Conservation (phyloP, 306 rosid species). For the Vigna mungo region DNA sequence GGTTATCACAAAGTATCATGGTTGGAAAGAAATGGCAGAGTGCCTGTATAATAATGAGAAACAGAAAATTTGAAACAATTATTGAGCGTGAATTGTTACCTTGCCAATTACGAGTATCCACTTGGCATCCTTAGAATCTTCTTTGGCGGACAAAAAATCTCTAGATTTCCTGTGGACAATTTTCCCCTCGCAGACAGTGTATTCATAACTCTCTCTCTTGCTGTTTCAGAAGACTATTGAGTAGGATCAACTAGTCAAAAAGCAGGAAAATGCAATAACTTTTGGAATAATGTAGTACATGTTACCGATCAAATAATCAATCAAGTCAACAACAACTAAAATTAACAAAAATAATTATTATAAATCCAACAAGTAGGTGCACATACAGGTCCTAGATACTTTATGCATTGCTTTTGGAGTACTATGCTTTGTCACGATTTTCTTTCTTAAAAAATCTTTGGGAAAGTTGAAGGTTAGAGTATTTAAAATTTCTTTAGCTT, state of each 20-base stretch:
- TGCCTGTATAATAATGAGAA: background rate
- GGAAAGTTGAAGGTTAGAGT: no score
- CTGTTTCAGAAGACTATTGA: constrained; percentile 49
- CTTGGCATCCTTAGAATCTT: constrained; percentile 57
- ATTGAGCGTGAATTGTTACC: constrained; percentile 52
- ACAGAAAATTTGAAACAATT: background rate
- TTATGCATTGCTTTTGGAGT: no score
- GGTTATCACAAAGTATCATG: constrained; percentile 25
- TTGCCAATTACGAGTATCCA: constrained; percentile 91
- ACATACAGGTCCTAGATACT: no score
- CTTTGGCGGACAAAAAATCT: constrained; percentile 62
- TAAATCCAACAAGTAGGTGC: constrained; percentile 24
- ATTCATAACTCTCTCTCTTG: constrained; percentile 81
- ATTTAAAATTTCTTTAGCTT: no score
- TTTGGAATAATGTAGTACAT: constrained; percentile 6
- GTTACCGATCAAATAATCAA: background rate
- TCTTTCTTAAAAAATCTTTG: no score
- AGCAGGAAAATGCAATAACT: constrained; percentile 17
- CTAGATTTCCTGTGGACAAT: constrained; percentile 67
- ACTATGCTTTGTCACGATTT: no score
- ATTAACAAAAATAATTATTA: background rate
- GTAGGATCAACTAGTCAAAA: constrained; percentile 34
- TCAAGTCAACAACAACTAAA: constrained; percentile 18
- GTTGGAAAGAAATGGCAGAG: background rate
- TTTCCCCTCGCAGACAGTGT: constrained; percentile 61